Percentiles rank a stretch among this genome's conserved stretches.
These are phyloP conservation scores for Stephanodiscus triporus DNA, from an alignment of 108 stramenopile genomes.

Conservation along the genomic window DNA sequence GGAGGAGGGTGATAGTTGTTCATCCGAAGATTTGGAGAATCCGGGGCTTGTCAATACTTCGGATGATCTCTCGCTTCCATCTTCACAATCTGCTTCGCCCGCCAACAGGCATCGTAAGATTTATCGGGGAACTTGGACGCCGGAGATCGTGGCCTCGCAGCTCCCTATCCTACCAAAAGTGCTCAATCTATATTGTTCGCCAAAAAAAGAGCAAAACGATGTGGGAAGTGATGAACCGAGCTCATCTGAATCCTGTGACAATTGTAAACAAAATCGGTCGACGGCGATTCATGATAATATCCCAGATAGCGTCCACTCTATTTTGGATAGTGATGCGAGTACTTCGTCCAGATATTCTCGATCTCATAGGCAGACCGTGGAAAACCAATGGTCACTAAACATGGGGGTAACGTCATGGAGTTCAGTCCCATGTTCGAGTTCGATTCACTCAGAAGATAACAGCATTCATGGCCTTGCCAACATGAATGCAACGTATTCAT, in stretches of 20 bases:
- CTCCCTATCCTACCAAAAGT: slow-evolving; percentile 41
- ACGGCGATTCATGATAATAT: too few species aligned
- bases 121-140: slow-evolving; percentile 21
- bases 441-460: background rate
- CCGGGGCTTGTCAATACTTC: slow-evolving; percentile 15
- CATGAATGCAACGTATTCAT: slow-evolving; percentile 11
- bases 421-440: background rate
- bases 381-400: background rate
- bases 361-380: too few species aligned
- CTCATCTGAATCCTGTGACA: background rate
- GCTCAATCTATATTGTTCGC: slow-evolving; percentile 7
- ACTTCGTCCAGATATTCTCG: background rate
- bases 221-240: slow-evolving; percentile 3
- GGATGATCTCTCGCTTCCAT: background rate
- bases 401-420: background rate
- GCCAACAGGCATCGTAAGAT: background rate
- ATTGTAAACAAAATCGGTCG: background rate
- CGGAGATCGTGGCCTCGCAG: slow-evolving; percentile 25
- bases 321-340: background rate
- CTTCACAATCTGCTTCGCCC: background rate
- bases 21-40: slow-evolving; percentile 24
- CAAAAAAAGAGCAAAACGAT: background rate
- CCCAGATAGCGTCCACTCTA: background rate
- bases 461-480: slow-evolving; percentile 10
- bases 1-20: slow-evolving; percentile 8